Conservation (phyloP, 306 rosid species). For the Cicer arietinum region DNA sequence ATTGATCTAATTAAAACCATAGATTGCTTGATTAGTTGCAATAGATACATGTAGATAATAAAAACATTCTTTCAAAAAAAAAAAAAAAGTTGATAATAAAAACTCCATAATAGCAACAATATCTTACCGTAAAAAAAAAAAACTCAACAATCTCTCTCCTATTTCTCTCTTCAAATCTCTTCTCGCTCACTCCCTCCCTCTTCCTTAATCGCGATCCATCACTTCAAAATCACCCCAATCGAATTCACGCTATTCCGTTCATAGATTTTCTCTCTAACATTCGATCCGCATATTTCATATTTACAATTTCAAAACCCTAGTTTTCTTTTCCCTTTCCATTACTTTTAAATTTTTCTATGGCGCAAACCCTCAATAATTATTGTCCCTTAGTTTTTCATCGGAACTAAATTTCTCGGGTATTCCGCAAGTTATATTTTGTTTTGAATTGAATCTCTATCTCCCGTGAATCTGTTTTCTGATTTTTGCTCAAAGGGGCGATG, state of each 20-base stretch:
- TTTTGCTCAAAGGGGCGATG: conserved; percentile 44
- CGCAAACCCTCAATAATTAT: conserved; percentile 51
- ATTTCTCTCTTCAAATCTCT: conserved; percentile 47
- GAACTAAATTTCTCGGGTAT: conserved; percentile 41
- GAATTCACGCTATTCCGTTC: conserved; percentile 18
- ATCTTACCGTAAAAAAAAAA: too few relatives aligned
- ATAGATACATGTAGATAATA: too few relatives aligned
- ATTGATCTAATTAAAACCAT: too few relatives aligned
- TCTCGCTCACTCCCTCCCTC: conserved; percentile 40
- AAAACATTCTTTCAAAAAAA: too few relatives aligned
- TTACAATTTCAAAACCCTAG: conserved; percentile 58
- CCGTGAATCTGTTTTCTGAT: conserved; percentile 39
- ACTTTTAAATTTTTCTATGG: conserved; percentile 40
- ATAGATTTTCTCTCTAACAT: conserved; percentile 35
- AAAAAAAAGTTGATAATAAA: neutral
- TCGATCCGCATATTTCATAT: conserved; percentile 55
- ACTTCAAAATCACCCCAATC: conserved; percentile 41
- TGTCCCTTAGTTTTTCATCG: conserved; percentile 38
- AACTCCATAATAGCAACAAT: conserved; percentile 25
- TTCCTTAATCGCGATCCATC: conserved; percentile 50
- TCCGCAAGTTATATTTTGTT: conserved; percentile 11
- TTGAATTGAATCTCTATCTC: conserved; percentile 32
- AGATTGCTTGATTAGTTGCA: too few relatives aligned
- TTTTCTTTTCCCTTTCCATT: conserved; percentile 19
- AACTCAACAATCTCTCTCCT: conserved; percentile 1